A percentile compares a stretch with the other conserved stretches of the same genome.
These are phyloP conservation scores for Globisporangium abappressorium DNA, from an alignment of 352 stramenopile genomes.

Conservation along the genomic window DNA sequence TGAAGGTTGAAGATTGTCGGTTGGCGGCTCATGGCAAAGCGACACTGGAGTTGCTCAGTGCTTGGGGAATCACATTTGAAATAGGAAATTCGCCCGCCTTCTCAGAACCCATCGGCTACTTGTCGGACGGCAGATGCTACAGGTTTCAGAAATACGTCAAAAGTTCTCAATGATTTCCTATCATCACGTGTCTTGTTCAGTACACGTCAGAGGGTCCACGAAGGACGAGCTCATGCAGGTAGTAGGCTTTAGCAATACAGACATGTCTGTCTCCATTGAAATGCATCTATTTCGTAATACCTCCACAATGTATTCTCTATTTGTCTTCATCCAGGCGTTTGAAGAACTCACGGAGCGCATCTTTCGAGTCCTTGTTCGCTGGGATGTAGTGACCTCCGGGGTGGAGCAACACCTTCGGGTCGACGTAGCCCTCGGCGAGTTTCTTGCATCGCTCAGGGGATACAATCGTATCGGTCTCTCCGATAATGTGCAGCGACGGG, in stretches of 20 bases:
- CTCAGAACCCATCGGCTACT: no score
- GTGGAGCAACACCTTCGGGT: constrained; percentile 67
- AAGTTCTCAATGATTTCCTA: no score
- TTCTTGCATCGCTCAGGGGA: constrained; percentile 48
- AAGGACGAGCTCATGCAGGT: background rate
- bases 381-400: constrained; percentile 82
- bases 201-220: background rate
- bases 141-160: no score
- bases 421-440: constrained; percentile 49
- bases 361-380: constrained; percentile 81
- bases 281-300: background rate
- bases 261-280: background rate
- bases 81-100: no score
- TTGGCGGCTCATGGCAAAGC: no score
- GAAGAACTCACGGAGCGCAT: constrained; percentile 66
- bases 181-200: no score
- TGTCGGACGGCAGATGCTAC: no score
- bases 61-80: no score
- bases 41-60: no score
- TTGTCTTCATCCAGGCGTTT: constrained; percentile 31
- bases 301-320: background rate
- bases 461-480: constrained; percentile 73
- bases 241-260: background rate
- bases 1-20: no score
- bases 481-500: constrained; percentile 80